Evolutionary conservation across 768 basidiomycete genomes (phyloP), one percentile per base, ranked within the genome.

Genomic region (Auricularia heimuer): DNA sequence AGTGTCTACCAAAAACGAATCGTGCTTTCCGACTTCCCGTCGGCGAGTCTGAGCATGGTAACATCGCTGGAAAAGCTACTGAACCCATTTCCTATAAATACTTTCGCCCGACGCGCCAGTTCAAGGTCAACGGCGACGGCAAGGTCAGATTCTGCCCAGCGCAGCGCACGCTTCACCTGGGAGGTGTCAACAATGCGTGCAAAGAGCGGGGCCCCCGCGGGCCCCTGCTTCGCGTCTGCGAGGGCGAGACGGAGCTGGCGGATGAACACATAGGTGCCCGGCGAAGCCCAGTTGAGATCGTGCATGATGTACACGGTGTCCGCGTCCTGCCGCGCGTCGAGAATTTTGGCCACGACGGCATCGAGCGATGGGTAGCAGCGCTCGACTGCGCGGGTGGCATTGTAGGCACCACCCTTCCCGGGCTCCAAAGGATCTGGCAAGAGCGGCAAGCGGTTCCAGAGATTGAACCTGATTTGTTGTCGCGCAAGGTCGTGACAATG

Each of bases 1-100:
- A 18, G 16, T 51, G 18, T 18, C 45, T 39, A 64, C 54, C 56
- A 64, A 60, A 64, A 60, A 35, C 56, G 18, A 34, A 16, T 64
- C 1, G 16, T 60, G 54, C 44, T 54, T 39, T 56, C 42, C 35
- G 35, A 24, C 64, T 42, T 60, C 35, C 64, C 64, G 24, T 64
- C 64, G 36, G 64, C 64, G 4, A 64, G 42, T 36, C 64, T 58
- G 4, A 64, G 56, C 18, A 60, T 39, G 2, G 58, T 42, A 3
- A 64, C 64, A 14, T 61, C 33, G 34, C 64, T 64, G 12, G 64
- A 58, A 36, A 64, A 60, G 36, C 64, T 64, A 34, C 64, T 64
- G 34, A 58, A 64, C 33, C 51, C 64, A 29, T 64, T 64, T 10
- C 64, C 64, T 12, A 64, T 24, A 42, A 64, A 64, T 14, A 60